Evolutionary conservation across 371 early-diverging fungal species (phyloP), one percentile per base, ranked within the genome.

Genomic region (Fennellomyces sp.): DNA sequence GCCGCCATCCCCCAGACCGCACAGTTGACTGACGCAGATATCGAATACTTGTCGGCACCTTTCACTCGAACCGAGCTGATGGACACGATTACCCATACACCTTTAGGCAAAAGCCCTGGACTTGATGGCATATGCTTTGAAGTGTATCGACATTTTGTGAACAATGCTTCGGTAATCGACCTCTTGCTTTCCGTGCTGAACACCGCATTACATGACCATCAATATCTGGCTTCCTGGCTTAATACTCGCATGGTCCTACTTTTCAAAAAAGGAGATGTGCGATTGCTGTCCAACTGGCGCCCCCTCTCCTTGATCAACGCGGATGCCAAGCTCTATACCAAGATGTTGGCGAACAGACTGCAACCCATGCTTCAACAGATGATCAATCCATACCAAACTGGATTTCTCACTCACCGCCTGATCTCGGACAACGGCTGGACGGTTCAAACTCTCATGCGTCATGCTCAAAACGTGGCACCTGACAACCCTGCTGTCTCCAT

Each of bases 211-310:
- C 12, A 42, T 0, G 61, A 58, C 12, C n/a, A n/a, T n/a, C n/a
- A n/a, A n/a, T n/a, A n/a, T n/a, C n/a, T n/a, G n/a, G n/a, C n/a
- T n/a, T n/a, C n/a, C 72, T 2, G 12, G n/a, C n/a, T n/a, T n/a
- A n/a, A n/a, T n/a, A n/a, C n/a, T n/a, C n/a, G 52, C 26, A 73
- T 76, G 65, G 52, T 70, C 0, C 35, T 73, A 0, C 60, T 71
- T 2, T 69, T 52, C 60, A 77, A 53, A 73, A 71, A 55, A n/a
- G 73, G 78, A 0, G 66, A 69, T 17, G 52, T 69, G 0, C n/a
- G 26, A 2, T 48, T 39, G 0, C 48, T 72, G 10, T 11, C 39
- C 0, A 77, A 68, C 49, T 68, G 66, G 65, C 17, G 68, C 19
- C 68, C 69, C 1, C 63, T 73, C 0, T 66, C 64, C 2, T 8